A percentile compares a stretch with the other conserved stretches of the same genome.
Conservation (phyloP, 2,329 filamentous ascomycete species). For the Alternaria sp. region DNA sequence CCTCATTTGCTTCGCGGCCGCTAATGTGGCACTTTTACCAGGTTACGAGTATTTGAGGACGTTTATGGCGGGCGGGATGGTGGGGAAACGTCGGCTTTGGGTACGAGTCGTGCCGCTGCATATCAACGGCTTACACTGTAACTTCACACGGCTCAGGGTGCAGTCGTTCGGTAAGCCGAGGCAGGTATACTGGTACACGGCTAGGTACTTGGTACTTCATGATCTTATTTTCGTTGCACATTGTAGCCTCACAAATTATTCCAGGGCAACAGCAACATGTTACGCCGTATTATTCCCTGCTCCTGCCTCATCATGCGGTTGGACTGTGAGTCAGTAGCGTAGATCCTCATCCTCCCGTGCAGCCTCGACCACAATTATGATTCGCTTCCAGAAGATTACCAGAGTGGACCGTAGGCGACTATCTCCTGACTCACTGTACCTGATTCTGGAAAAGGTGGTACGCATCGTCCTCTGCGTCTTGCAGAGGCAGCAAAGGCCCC, state of each 20-base stretch:
- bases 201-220: background rate
- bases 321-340: constrained; percentile 14
- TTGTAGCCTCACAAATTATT: background rate
- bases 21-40: background rate
- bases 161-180: background rate
- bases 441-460: background rate
- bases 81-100: background rate
- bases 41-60: background rate
- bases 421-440: background rate
- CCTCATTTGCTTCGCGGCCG: constrained; percentile 1
- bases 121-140: background rate
- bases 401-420: constrained; percentile 5
- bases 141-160: constrained; percentile 1
- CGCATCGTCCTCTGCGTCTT: constrained; percentile 1
- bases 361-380: constrained; percentile 4
- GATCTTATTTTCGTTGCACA: background rate
- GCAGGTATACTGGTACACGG: background rate
- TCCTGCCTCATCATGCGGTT: constrained; percentile 8
- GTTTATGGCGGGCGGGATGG: background rate
- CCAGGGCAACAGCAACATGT: background rate
- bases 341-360: constrained; percentile 6
- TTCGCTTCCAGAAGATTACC: constrained; percentile 16
- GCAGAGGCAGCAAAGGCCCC: background rate
- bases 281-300: background rate
- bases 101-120: background rate